Base-by-base conservation (phyloP, 1,284 basidiomycete genomes). In the Anthracocystis walkeri region DNA sequence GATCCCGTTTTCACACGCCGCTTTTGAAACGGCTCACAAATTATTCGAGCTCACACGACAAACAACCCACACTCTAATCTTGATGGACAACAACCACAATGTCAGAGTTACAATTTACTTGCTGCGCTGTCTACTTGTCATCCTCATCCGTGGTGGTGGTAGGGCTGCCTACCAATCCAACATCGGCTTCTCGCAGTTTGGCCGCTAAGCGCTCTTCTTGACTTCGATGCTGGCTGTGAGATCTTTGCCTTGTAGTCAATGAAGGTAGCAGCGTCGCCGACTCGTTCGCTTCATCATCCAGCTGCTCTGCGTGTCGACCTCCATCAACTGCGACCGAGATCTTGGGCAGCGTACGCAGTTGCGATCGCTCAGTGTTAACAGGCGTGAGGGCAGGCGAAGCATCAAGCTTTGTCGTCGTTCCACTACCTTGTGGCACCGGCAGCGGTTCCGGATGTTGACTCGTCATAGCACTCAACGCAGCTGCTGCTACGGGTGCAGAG, bases 151-250 rank as follows among this genome's bases (percentile, higher is more conserved):
- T 65, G 4, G 63, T 53, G 16, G 58, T 65, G 5, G 68, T 78
- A 8, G 76, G 76, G 41, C 68, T 72, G n/a, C 76, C 76, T 12
- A 78, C 57, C 46, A 78, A 46, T 10, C 76, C 76, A 40, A 78
- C 58, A 44, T 78, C 76, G 1, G 76, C 76, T 48, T 78, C 76
- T n/a, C 76, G 65, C 68, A 78, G 57, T 56, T 59, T 75, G 14
- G 72, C 76, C 25, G 68, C 68, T 16, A 78, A 41, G 4, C 65
- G 57, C 42, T 78, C 76, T 20, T 75, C 72, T 29, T 65, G 71
- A 50, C 62, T 69, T 40, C 71, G 58, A 20, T 62, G 42, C 45
- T 59, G 58, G 25, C 59, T 65, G 27, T 40, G 45, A 2, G 58
- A 58, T 29, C 62, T 52, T 20, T 23, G 35, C 38, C 61, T 61